Evolutionary conservation across 2,329 filamentous ascomycete genomes (phyloP).

Genomic region (Penicillium sp.): DNA sequence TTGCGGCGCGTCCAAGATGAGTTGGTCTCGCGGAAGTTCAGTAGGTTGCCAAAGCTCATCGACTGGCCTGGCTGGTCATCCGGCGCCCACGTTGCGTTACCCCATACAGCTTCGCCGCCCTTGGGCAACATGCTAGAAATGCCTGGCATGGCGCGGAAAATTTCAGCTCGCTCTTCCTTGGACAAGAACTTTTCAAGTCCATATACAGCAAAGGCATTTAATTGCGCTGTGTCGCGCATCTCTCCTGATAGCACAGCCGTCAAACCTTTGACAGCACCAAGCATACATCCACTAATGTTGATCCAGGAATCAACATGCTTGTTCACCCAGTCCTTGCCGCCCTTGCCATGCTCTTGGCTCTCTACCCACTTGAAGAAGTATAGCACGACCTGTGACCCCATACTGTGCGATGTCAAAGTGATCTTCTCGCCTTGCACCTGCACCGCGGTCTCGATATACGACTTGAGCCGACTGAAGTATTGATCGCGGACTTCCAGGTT

Average conservation of each 20-base stretch:
- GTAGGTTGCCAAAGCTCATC: slow-evolving; percentile 73
- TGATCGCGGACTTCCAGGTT: slow-evolving; percentile 90
- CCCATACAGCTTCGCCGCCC: slow-evolving; percentile 93
- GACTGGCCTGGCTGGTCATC: slow-evolving; percentile 77
- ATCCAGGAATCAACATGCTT: slow-evolving; percentile 91
- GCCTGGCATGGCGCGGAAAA: slow-evolving; percentile 96
- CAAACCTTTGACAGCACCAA: slow-evolving; percentile 87
- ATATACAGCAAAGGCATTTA: slow-evolving; percentile 95
- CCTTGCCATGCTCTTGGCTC: slow-evolving; percentile 71
- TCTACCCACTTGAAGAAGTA: slow-evolving; percentile 82
- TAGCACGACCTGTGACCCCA: slow-evolving; percentile 94
- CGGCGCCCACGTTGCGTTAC: slow-evolving; percentile 80
- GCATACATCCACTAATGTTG: slow-evolving; percentile 97
- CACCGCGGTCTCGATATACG: slow-evolving; percentile 82
- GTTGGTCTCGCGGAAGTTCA: slow-evolving; percentile 74
- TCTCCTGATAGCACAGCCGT: slow-evolving; percentile 91
- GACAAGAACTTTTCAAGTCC: slow-evolving; percentile 94
- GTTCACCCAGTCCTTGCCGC: slow-evolving; percentile 87
- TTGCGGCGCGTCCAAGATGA: slow-evolving; percentile 68
- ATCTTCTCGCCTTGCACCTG: slow-evolving; percentile 74
- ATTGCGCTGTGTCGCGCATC: slow-evolving; percentile 96
- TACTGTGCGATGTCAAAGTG: slow-evolving; percentile 88
- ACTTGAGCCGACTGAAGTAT: slow-evolving; percentile 89
- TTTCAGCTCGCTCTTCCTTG: slow-evolving; percentile 84
- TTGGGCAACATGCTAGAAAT: slow-evolving; percentile 96